Evolutionary conservation across 495 filamentous ascomycete species (phyloP).

Genomic region (Xylaria scruposa): DNA sequence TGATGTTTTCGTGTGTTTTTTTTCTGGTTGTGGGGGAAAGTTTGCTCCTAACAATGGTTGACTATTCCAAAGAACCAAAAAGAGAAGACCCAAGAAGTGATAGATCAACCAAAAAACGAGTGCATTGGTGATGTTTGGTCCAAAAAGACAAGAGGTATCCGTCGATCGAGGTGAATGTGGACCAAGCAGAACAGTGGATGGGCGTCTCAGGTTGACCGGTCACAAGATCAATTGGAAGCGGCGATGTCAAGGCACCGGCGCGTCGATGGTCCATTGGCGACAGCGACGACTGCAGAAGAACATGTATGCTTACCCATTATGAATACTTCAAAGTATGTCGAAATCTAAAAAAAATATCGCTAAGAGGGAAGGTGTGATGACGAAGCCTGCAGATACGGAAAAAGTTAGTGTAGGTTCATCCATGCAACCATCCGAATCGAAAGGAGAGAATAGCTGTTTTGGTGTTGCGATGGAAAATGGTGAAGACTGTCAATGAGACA

Average conservation of each 20-base stretch:
- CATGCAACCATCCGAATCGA: background rate
- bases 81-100: slow-evolving; percentile 48
- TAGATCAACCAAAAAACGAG: slow-evolving; percentile 42
- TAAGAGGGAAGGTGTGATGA: slow-evolving; percentile 36
- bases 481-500: background rate
- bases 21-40: slow-evolving; percentile 30
- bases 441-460: slow-evolving; percentile 1
- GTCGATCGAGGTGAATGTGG: slow-evolving; percentile 30
- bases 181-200: background rate
- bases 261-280: slow-evolving; percentile 39
- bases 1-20: slow-evolving; percentile 25
- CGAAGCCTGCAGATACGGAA: slow-evolving; percentile 31
- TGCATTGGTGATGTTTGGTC: slow-evolving; percentile 32
- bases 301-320: slow-evolving; percentile 58
- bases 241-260: slow-evolving; percentile 30
- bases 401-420: slow-evolving; percentile 30
- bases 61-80: slow-evolving; percentile 48
- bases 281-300: slow-evolving; percentile 39
- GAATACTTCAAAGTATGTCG: slow-evolving; percentile 43
- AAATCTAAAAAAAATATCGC: slow-evolving; percentile 36
- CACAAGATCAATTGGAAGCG: slow-evolving; percentile 30
- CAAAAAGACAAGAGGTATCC: slow-evolving; percentile 27
- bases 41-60: slow-evolving; percentile 40
- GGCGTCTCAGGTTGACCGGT: slow-evolving; percentile 16
- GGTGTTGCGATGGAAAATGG: background rate